Evolutionary conservation across 768 basidiomycete genomes (phyloP).

Genomic region (Lepiota subincarnata): DNA sequence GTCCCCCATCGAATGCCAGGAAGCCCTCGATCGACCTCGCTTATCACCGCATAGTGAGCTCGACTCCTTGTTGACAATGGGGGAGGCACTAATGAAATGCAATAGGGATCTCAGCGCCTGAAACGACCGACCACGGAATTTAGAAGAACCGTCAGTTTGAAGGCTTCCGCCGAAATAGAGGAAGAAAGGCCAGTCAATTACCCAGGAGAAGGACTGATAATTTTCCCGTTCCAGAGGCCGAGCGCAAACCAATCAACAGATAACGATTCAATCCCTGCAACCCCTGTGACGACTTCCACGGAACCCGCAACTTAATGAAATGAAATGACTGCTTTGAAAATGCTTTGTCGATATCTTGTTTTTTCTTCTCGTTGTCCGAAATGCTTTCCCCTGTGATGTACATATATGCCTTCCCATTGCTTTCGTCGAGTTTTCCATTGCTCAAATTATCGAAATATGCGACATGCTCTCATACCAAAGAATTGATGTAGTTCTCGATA

Average conservation of each 20-base stretch:
- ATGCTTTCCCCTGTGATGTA: slow-evolving; percentile 5
- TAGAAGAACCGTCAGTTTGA: slow-evolving; percentile 16
- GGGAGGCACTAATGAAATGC: neutral
- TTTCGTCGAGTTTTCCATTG: neutral
- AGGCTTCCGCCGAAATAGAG: neutral
- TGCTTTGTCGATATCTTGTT: neutral
- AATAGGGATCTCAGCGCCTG: slow-evolving; percentile 10
- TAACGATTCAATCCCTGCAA: neutral
- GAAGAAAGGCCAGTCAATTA: slow-evolving; percentile 10
- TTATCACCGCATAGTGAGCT: slow-evolving; percentile 6
- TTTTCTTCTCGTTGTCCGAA: neutral
- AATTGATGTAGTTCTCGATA: slow-evolving; percentile 34
- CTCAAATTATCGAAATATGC: neutral
- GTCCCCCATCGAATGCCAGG: slow-evolving; percentile 3
- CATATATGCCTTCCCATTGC: neutral
- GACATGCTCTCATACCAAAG: slow-evolving; percentile 21
- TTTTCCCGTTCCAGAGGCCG: slow-evolving; percentile 1
- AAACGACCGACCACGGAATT: slow-evolving; percentile 13
- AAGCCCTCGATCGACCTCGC: neutral
- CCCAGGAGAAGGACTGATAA: slow-evolving; percentile 10
- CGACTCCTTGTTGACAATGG: neutral
- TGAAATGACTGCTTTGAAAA: neutral
- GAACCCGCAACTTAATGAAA: neutral
- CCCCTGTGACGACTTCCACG: neutral
- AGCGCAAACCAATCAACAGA: neutral